phyloP scores from a whole-genome alignment of 768 basidiomycete species.

The Lactarius sanguifluus region DNA sequence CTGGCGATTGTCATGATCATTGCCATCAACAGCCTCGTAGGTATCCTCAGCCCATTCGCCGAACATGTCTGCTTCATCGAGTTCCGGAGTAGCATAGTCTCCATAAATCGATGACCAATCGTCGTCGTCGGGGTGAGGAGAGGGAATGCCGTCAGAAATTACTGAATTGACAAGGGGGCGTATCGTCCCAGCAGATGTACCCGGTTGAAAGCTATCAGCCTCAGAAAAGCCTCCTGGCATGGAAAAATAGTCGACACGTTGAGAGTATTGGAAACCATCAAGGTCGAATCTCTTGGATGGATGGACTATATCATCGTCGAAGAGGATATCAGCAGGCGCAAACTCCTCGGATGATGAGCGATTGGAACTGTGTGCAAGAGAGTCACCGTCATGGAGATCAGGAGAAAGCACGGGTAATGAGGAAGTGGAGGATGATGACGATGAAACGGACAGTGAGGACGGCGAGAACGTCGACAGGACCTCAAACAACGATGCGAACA shows the following conservation, averaged over 20 bases:
- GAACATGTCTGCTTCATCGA: slow-evolving; percentile 18
- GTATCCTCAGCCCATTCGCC: not conserved
- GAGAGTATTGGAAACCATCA: slow-evolving; percentile 11
- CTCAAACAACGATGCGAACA: slow-evolving; percentile 39
- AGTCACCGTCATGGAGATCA: slow-evolving; percentile 20
- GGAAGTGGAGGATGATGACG: slow-evolving; percentile 31
- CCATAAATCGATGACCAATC: slow-evolving; percentile 16
- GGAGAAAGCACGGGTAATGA: slow-evolving; percentile 31
- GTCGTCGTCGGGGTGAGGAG: slow-evolving; percentile 27
- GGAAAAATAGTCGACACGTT: slow-evolving; percentile 20
- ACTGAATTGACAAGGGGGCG: slow-evolving; percentile 34
- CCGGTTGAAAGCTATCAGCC: slow-evolving; percentile 40
- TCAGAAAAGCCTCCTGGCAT: slow-evolving; percentile 22
- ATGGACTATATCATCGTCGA: slow-evolving; percentile 15
- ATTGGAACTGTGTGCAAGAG: slow-evolving; percentile 18
- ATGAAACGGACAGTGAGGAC: slow-evolving; percentile 39
- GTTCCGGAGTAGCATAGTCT: slow-evolving; percentile 21
- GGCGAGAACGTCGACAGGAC: slow-evolving; percentile 34
- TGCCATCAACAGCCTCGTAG: slow-evolving; percentile 16
- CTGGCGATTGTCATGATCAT: slow-evolving; percentile 3
- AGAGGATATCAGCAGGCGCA: slow-evolving; percentile 13
- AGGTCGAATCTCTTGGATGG: slow-evolving; percentile 6
- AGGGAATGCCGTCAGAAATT: slow-evolving; percentile 20
- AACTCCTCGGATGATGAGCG: slow-evolving; percentile 21
- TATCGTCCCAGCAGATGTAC: slow-evolving; percentile 49